These are phyloP conservation scores for Galerina marginata DNA, from an alignment of 768 basidiomycete species.

Conservation along the genomic window DNA sequence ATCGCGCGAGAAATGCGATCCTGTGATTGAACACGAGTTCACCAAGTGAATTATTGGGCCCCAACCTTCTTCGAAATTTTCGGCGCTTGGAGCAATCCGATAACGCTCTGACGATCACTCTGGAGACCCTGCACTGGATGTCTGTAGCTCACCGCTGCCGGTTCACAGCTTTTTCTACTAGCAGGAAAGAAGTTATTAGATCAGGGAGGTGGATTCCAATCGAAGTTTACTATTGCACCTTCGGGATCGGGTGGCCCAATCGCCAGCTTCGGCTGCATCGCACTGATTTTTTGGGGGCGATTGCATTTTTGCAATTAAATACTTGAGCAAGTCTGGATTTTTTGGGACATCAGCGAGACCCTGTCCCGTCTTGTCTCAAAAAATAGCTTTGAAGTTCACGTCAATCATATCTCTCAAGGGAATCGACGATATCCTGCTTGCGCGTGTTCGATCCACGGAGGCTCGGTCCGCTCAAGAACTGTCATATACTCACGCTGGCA, in stretches of 20 bases:
- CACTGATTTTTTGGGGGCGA: too few relatives aligned
- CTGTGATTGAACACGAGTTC: conserved; percentile 8
- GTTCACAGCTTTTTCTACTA: too few relatives aligned
- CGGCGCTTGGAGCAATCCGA: conserved; percentile 3
- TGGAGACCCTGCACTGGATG: background rate
- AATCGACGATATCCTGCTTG: background rate
- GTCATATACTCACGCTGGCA: background rate
- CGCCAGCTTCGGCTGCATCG: too few relatives aligned
- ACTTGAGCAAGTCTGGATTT: too few relatives aligned
- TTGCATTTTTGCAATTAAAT: background rate
- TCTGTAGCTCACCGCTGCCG: background rate
- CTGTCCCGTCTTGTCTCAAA: background rate
- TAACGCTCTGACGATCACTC: background rate
- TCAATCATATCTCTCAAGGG: background rate
- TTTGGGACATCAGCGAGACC: background rate
- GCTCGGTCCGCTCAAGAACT: background rate
- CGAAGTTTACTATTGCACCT: too few relatives aligned
- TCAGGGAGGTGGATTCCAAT: too few relatives aligned
- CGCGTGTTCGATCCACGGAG: background rate
- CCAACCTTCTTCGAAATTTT: background rate
- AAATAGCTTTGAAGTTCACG: background rate
- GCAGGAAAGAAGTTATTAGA: too few relatives aligned
- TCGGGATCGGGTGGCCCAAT: too few relatives aligned
- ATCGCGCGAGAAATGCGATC: background rate
- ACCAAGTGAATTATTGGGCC: background rate